phyloP scores from a whole-genome alignment of 78 protist genomes.

The Emiliania huxleyi region DNA sequence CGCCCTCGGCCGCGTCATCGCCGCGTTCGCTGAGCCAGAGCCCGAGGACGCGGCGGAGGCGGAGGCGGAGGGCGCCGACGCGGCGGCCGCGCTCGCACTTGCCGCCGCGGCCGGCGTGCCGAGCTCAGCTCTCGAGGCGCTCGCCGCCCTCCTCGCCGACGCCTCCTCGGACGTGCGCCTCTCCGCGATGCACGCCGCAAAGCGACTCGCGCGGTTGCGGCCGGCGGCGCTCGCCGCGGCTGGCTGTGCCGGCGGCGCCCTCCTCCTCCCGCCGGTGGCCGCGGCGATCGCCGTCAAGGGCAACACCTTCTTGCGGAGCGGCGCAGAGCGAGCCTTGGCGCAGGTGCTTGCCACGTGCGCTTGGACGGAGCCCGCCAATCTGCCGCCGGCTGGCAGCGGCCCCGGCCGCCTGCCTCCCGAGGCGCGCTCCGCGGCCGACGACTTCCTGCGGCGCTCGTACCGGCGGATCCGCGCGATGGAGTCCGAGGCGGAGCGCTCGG shows the following conservation, averaged over 20 bases:
- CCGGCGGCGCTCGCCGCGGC: background rate
- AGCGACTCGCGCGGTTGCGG: background rate
- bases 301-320: background rate
- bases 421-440: background rate
- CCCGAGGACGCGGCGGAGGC: background rate
- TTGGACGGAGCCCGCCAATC: background rate
- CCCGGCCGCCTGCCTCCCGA: background rate
- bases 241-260: too few species aligned
- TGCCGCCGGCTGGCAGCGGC: background rate
- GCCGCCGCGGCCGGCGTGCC: background rate
- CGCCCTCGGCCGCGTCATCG: background rate
- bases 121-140: background rate
- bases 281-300: background rate
- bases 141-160: background rate
- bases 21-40: background rate
- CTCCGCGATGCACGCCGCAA: background rate
- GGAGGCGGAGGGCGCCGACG: background rate
- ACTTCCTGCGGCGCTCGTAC: background rate
- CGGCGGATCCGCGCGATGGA: background rate
- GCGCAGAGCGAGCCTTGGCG: background rate
- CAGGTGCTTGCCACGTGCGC: background rate
- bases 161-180: background rate
- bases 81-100: background rate
- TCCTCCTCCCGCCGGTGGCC: background rate
- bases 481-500: background rate